A percentile compares a stretch with the other conserved stretches of the same genome.
These are phyloP conservation scores for Tuber umbilicatum DNA, from an alignment of 495 filamentous ascomycete species.

Conservation along the genomic window DNA sequence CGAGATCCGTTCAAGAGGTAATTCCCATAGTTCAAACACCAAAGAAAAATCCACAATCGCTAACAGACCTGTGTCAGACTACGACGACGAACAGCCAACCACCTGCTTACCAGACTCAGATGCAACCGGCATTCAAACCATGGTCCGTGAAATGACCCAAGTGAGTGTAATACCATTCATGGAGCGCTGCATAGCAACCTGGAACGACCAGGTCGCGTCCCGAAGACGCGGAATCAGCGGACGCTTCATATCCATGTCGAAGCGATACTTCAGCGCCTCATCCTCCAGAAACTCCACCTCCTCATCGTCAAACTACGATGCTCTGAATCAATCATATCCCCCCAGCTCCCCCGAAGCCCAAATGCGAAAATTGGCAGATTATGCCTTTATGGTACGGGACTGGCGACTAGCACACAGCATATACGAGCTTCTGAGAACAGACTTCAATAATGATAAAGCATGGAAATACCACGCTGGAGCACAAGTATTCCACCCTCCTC, in stretches of 20 bases:
- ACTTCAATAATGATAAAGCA: constrained; percentile 90
- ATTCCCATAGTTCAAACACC: background rate
- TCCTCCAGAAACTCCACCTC: constrained; percentile 47
- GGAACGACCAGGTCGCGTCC: constrained; percentile 98
- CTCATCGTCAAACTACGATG: constrained; percentile 66
- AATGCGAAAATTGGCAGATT: constrained; percentile 90
- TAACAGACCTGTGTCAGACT: constrained; percentile 17
- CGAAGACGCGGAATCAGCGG: constrained; percentile 77
- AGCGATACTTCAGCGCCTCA: constrained; percentile 64
- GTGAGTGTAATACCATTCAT: constrained; percentile 90
- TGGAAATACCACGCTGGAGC: constrained; percentile 91
- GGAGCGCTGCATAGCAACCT: constrained; percentile 80
- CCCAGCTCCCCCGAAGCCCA: constrained; percentile 77
- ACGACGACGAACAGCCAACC: constrained; percentile 51
- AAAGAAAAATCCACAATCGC: constrained; percentile 30
- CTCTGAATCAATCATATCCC: constrained; percentile 67
- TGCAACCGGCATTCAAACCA: constrained; percentile 71
- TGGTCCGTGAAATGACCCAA: constrained; percentile 85
- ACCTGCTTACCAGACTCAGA: constrained; percentile 89
- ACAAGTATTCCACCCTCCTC: constrained; percentile 19
- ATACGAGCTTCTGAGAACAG: constrained; percentile 78
- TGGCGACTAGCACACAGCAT: constrained; percentile 86
- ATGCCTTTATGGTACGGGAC: constrained; percentile 90
- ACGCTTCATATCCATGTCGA: constrained; percentile 84
- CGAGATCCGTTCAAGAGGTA: constrained; percentile 60